Evolutionary conservation across 106 monocot species (phyloP).

Genomic region (Dendrobium catenatum): DNA sequence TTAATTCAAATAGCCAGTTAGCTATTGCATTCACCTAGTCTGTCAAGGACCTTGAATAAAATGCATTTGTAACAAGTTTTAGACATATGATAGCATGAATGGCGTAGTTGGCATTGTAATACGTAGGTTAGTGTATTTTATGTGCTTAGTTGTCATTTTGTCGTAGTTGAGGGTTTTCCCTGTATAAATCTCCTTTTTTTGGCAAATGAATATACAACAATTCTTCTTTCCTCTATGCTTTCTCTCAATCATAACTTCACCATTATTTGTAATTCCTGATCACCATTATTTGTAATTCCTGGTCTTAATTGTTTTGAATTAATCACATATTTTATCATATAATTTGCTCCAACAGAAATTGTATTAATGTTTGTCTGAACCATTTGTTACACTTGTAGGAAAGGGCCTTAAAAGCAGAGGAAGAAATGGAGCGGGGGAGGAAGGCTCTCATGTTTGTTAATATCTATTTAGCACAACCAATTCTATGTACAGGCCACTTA

Average conservation of each 20-base stretch:
- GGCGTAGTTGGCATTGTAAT: too few relatives aligned
- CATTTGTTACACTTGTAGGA: slow-evolving; percentile 14
- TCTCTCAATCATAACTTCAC: not conserved
- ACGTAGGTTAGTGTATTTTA: not conserved
- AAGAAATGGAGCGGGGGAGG: slow-evolving; percentile 28
- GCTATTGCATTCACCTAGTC: too few relatives aligned
- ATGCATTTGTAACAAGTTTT: too few relatives aligned
- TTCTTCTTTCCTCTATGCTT: not conserved
- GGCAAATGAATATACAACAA: not conserved
- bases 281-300: too few relatives aligned
- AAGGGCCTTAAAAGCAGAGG: slow-evolving; percentile 27
- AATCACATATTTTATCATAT: not conserved
- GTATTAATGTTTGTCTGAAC: not conserved
- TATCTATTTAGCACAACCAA: not conserved
- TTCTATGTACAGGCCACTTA: not conserved
- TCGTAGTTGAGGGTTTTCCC: not conserved
- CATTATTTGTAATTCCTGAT: not conserved
- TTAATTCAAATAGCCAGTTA: too few relatives aligned
- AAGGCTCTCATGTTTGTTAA: slow-evolving; percentile 16
- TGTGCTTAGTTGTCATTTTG: not conserved
- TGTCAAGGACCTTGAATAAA: too few relatives aligned
- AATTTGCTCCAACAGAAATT: not conserved
- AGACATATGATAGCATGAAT: too few relatives aligned
- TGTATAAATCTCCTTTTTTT: not conserved
- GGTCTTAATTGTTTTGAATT: not conserved